Evolutionary conservation across 805 yeast species (phyloP), one percentile per base, ranked within the genome.

Genomic region (Lachancea thermotolerans): DNA sequence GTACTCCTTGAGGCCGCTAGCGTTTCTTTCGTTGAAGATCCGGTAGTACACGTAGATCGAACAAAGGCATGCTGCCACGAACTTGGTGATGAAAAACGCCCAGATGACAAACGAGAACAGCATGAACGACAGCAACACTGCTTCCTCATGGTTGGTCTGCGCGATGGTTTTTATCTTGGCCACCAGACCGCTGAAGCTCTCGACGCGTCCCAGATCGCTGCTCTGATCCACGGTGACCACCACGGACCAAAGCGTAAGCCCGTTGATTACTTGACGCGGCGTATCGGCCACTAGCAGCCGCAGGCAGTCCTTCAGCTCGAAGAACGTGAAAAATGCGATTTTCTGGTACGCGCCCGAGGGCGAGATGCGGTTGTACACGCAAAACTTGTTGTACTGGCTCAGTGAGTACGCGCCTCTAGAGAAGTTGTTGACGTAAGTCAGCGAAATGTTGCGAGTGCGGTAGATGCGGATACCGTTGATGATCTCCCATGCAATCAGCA

Each of bases 211-310:
- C 25, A 68, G 53, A 42, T 71, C 62, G 25, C 55, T 52, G 12
- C 56, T 60, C 6, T 56, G 47, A 31, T 60, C 59, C 14, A 66
- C 54, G 11, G 72, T 57, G 2, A 60, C 49, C 15, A 75, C 57
- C 4, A 74, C 77, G 2, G 79, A 73, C 65, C 72, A 75, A 16
- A 83, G 65, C 0, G 96, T 86, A 53, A 85, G 68, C 25, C 89
- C 84, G 58, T 88, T 88, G 50, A 88, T 76, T 1, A 85, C 81
- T 64, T 88, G 96, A 64, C 96, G 78, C 18, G 96, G 96, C 14
- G 89, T 74, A 53, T 88, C 95, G 0, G 95, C 89, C 37, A 85
- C 67, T 9, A 87, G 55, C 52, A 87, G 73, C 37, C 77, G 67
- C 11, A 84, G 55, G 52, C 78, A 82, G 43, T 77, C 76, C 54